phyloP scores from a whole-genome alignment of 768 basidiomycete species.

The Pilatotrama ljubarskyi region DNA sequence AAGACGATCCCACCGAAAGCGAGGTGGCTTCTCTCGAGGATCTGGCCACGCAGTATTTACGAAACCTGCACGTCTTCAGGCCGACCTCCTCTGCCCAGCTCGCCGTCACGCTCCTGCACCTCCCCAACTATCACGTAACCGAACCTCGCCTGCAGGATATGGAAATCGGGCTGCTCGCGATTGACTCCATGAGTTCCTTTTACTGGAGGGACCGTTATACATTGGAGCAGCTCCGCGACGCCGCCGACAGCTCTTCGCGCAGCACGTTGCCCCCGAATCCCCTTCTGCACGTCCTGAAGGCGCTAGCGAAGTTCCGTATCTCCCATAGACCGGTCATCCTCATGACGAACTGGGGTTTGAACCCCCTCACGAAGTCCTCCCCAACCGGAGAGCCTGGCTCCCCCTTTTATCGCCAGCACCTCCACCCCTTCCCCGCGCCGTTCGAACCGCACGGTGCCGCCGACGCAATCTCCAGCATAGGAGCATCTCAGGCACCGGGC shows the following conservation, averaged over 20 bases:
- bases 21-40: conserved; percentile 24
- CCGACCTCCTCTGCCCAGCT: conserved; percentile 70
- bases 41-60: conserved; percentile 43
- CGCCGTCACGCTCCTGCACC: conserved; percentile 59
- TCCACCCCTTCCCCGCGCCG: conserved; percentile 45
- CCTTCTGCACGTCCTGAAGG: conserved; percentile 47
- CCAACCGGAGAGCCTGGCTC: conserved; percentile 21
- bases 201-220: conserved; percentile 77
- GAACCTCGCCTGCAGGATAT: conserved; percentile 43
- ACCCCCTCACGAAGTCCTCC: conserved; percentile 25
- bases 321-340: conserved; percentile 52
- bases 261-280: conserved; percentile 28
- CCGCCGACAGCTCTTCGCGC: conserved; percentile 9
- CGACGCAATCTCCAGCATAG: conserved; percentile 4
- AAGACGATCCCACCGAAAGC: not conserved
- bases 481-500: conserved; percentile 1
- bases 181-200: conserved; percentile 78
- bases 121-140: conserved; percentile 53
- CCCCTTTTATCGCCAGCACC: conserved; percentile 52
- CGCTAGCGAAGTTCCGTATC: conserved; percentile 49
- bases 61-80: conserved; percentile 64
- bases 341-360: conserved; percentile 65
- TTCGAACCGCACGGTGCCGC: conserved; percentile 24
- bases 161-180: conserved; percentile 64
- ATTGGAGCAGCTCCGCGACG: conserved; percentile 50